Conservation (phyloP, 805 yeast genomes). For the Kuraishia cidri region DNA sequence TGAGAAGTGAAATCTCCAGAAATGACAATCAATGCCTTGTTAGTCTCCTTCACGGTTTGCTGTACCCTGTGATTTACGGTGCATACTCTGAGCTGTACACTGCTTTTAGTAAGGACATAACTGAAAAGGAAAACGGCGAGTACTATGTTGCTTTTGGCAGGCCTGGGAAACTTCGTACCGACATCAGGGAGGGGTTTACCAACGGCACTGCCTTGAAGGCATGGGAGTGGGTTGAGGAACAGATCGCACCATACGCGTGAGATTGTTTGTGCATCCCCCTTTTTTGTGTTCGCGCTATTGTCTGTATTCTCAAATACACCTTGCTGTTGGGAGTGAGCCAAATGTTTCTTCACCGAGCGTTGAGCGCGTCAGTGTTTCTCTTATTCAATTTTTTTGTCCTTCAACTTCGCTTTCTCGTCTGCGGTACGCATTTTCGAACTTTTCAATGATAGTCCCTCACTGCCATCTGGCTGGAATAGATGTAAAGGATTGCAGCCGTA, state of each 20-base stretch:
- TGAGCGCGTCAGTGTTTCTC: too few relatives aligned
- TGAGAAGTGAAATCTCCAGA: constrained; percentile 7
- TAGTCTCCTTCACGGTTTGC: neutral
- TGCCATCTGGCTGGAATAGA: too few relatives aligned
- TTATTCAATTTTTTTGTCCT: too few relatives aligned
- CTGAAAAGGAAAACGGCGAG: constrained; percentile 15
- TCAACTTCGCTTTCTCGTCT: too few relatives aligned
- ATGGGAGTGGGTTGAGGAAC: constrained; percentile 24
- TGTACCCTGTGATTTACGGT: constrained; percentile 12
- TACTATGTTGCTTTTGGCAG: constrained; percentile 15
- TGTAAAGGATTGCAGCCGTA: too few relatives aligned
- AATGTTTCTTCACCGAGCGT: too few relatives aligned
- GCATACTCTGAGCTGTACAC: constrained; percentile 28
- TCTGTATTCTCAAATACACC: too few relatives aligned
- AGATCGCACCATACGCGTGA: neutral
- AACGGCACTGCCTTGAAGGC: constrained; percentile 21
- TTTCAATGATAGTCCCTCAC: too few relatives aligned
- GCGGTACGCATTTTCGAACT: too few relatives aligned
- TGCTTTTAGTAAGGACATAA: constrained; percentile 23
- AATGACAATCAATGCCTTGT: neutral
- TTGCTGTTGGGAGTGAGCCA: too few relatives aligned
- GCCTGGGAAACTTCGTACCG: constrained; percentile 22
- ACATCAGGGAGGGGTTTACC: constrained; percentile 20
- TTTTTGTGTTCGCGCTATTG: too few relatives aligned
- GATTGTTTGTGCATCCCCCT: too few relatives aligned